Base-by-base conservation (phyloP, 108 stramenopile genomes). In the Stephanodiscus triporus region DNA sequence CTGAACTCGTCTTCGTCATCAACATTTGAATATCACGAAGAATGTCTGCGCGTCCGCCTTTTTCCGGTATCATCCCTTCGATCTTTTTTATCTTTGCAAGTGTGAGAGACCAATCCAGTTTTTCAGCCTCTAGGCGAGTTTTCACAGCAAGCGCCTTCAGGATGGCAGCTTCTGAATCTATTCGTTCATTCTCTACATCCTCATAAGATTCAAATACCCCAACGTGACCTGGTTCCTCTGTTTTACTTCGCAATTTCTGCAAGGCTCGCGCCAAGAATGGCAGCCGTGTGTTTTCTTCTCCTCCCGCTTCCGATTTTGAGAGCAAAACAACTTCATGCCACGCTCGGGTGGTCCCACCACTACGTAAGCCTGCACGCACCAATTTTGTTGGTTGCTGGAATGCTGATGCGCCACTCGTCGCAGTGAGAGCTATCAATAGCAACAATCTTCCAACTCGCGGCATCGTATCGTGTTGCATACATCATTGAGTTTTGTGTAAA, bases 41-140 rank as follows among this genome's bases (percentile, higher is more conserved):
- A 2, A 64, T 47, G 19, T 58, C 45, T 6, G 51, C 30, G 16
- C 63, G 62, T 36, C 11, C 37, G 20, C 64, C 37, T 4, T 19
- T 20, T 70, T 27, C 9, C 57, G 58, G n/a, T 74, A 13, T 32
- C 50, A 50, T 19, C 19, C 9, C 16, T 48, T 81, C 80, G 13
- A 81, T 43, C 47, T 81, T 81, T 30, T 70, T 36, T 38, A 81
- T 76, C 47, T 76, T 81, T 4, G 43, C 70, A 14, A 81, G 70
- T 8, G 80, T 64, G 27, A 81, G 70, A 24, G 22, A 20, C 43
- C 71, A 3, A 14, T 77, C 80, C 68, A 71, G 47, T 59, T 70
- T 71, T 50, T 76, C 37, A 37, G 80, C 80, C 70, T 81, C 80
- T 6, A 81, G 42, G 6, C 78, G 55, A 32, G 57, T 72, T 63